Evolutionary conservation across 371 early-diverging fungal genomes (phyloP).

Genomic region (Apophysomyces variabilis): DNA sequence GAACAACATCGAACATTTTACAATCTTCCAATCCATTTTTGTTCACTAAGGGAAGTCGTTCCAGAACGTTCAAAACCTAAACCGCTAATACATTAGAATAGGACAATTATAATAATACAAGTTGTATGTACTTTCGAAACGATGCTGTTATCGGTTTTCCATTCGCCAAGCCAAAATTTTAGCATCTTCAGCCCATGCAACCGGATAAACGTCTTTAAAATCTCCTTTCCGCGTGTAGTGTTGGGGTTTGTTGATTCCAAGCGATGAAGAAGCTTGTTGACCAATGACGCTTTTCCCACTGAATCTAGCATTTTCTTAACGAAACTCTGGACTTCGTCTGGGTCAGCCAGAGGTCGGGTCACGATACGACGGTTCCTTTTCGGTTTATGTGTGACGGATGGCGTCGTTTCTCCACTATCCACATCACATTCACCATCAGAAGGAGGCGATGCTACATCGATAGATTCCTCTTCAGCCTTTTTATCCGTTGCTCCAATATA

Average conservation of each 20-base stretch:
- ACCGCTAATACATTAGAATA: background rate
- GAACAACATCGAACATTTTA: constrained; percentile 57
- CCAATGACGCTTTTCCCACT: constrained; percentile 58
- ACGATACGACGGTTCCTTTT: constrained; percentile 27
- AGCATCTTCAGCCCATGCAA: constrained; percentile 54
- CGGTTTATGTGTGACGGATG: constrained; percentile 29
- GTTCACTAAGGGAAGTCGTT: constrained; percentile 65
- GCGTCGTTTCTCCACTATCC: constrained; percentile 31
- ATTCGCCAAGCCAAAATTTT: constrained; percentile 55
- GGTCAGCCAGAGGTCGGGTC: constrained; percentile 47
- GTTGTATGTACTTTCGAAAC: constrained; percentile 32
- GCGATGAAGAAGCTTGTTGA: constrained; percentile 50
- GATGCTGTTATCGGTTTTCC: constrained; percentile 47
- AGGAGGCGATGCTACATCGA: constrained; percentile 27
- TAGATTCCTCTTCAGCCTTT: constrained; percentile 41
- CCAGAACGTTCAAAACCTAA: constrained; percentile 45
- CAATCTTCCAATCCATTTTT: constrained; percentile 75
- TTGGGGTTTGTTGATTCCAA: constrained; percentile 41
- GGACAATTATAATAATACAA: background rate
- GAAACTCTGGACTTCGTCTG: constrained; percentile 67
- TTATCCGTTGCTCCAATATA: constrained; percentile 82
- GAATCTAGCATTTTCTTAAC: constrained; percentile 70
- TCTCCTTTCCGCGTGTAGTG: constrained; percentile 38
- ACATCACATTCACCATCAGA: constrained; percentile 40
- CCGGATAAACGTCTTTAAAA: constrained; percentile 44